Evolutionary conservation across 2,329 filamentous ascomycete species (phyloP), one percentile per base, ranked within the genome.

Genomic region (Xylariaceae sp.): DNA sequence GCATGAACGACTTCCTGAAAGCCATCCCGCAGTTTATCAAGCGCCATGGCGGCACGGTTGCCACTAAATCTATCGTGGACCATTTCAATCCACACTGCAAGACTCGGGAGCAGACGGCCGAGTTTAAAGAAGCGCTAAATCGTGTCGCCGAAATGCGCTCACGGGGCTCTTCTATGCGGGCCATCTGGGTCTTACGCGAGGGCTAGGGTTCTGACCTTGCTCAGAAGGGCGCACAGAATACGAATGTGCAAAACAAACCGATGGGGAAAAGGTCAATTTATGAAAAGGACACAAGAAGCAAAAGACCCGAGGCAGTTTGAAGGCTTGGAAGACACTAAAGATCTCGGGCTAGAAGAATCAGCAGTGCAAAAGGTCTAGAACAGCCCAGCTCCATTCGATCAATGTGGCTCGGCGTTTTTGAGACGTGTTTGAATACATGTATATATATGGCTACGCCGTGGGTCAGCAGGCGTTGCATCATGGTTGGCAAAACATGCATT

Each of bases 71-170:
- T 78, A 73, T 97, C 37, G 88, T 96, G 20, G 89, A 96, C 65
- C 91, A 96, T 66, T 97, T 97, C 72, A 91, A 92, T 71, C 83
- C 84, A 11, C 89, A 86, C 65, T 96, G 91, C 67, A 82, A 81
- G 18, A 89, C 84, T 36, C 73, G 80, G 21, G 81, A 84, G 57
- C 82, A 89, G 56, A 87, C 86, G 45, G 82, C 84, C 15, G 88
- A 92, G 69, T 97, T 97, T 70, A 93, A 92, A 73, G 80, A 83
- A 64, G 91, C 91, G 63, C 74, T 97, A 49, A 86, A 89, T 63
- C 79, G 79, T 57, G 88, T 96, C 64, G 93, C 93, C 1, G 82
- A 77, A 48, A 72, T 96, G 69, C 83, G 91, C 66, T 80, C 83
- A 68, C 70, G 72, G 8, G 80, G 81, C 3, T 77, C 77, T 8